These are phyloP conservation scores for Aspergillus neoniger DNA, from an alignment of 2,329 filamentous ascomycete genomes.

Conservation along the genomic window DNA sequence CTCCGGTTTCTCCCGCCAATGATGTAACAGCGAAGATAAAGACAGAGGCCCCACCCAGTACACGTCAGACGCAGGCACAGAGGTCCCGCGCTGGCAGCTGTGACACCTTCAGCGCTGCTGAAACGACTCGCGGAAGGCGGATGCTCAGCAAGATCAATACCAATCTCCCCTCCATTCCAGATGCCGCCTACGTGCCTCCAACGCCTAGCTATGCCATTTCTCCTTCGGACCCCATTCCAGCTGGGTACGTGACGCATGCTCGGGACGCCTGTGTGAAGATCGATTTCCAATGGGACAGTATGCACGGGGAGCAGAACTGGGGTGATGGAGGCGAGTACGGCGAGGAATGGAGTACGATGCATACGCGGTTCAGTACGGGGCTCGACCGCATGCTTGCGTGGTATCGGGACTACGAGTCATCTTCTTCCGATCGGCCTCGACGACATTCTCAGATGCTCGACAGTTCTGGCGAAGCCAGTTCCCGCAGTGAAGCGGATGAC, in stretches of 20 bases:
- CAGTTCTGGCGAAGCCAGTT: slow-evolving; percentile 16
- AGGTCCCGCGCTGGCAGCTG: slow-evolving; percentile 53
- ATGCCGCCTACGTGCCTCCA: slow-evolving; percentile 68
- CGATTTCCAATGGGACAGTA: slow-evolving; percentile 97
- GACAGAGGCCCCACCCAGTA: not conserved
- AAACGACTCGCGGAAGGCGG: slow-evolving; percentile 21
- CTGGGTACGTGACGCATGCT: slow-evolving; percentile 86
- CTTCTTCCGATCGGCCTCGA: slow-evolving; percentile 13
- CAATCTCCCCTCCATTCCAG: slow-evolving; percentile 29
- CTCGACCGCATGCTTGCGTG: slow-evolving; percentile 78
- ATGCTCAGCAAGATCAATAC: slow-evolving; percentile 37
- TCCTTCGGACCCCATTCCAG: slow-evolving; percentile 75
- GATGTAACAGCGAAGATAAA: slow-evolving; percentile 30
- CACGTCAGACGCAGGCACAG: slow-evolving; percentile 25
- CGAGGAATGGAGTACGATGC: slow-evolving; percentile 96
- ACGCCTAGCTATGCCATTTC: slow-evolving; percentile 82
- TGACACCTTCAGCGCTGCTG: slow-evolving; percentile 35
- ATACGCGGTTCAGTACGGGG: slow-evolving; percentile 80
- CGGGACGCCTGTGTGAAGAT: slow-evolving; percentile 80
- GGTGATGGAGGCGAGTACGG: slow-evolving; percentile 84
- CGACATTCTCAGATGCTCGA: slow-evolving; percentile 22
- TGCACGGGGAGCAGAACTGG: slow-evolving; percentile 75
- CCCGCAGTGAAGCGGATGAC: slow-evolving; percentile 57
- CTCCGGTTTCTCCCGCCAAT: slow-evolving; percentile 24
- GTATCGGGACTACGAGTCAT: slow-evolving; percentile 62